Evolutionary conservation across 208 protist genomes (phyloP).

Genomic region (Plasmodiophora brassicae): DNA sequence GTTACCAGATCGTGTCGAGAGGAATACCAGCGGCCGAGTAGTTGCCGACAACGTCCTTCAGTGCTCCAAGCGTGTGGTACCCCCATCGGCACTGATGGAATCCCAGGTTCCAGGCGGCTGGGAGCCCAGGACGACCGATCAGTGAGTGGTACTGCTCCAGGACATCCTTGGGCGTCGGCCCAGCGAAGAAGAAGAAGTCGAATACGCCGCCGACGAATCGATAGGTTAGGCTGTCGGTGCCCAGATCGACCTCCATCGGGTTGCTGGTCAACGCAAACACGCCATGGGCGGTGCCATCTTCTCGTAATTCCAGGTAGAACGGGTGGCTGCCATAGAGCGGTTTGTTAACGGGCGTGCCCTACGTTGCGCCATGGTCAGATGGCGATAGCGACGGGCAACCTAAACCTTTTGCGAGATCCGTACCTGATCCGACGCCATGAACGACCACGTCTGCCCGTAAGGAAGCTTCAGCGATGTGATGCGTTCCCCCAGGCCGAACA

Average conservation of each 20-base stretch:
- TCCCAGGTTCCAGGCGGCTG: conserved; percentile 64
- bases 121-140: conserved; percentile 64
- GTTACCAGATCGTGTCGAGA: conserved; percentile 71
- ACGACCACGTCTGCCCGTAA: not conserved
- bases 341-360: not conserved
- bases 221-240: not conserved
- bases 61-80: conserved; percentile 55
- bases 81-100: conserved; percentile 71
- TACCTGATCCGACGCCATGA: not conserved
- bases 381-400: too few species aligned
- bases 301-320: not conserved
- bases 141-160: conserved; percentile 60
- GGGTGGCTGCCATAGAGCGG: not conserved
- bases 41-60: conserved; percentile 53
- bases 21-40: conserved; percentile 64
- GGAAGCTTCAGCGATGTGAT: not conserved
- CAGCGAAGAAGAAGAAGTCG: conserved; percentile 71
- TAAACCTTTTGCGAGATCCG: not conserved
- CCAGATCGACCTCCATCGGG: not conserved
- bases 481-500: not conserved
- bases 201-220: conserved; percentile 65
- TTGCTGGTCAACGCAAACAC: not conserved
- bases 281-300: not conserved
- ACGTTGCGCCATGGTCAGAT: not conserved
- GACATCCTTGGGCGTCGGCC: conserved; percentile 55